Evolutionary conservation across 192 early-diverging fungal species (phyloP), one percentile per base, ranked within the genome.

Genomic region (Haplosporangium gracile): DNA sequence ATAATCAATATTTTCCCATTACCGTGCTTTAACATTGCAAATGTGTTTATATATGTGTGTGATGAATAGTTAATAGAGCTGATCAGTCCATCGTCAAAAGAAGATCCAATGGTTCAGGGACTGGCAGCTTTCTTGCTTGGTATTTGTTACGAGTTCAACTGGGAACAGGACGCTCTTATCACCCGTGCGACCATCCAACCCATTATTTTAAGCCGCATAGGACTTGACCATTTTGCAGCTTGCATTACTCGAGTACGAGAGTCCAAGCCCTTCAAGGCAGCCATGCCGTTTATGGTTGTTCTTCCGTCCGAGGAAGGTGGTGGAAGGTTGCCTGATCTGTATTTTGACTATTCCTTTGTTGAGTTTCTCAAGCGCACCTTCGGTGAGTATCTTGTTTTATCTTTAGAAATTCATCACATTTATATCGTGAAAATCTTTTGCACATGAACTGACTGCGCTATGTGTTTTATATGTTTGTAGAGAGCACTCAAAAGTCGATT

Each of bases 41-140:
- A 18, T 38, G 70, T n/a, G 16, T 16, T n/a, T 8, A 49, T 29
- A 49, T 29, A 57, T 43, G 26, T 29, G 38, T 34, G 2, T 49
- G 26, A 15, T 29, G 20, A 24, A 16, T 72, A 97, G 96, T 84
- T 99, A 39, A 96, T 98, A 22, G 96, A 97, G 83, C 93, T 97
- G 88, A 95, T 99, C 68, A 95, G 91, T 71, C 95, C 97, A 70
- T 95, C 96, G 1, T 96, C 98, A 43, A 93, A 95, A 11, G 93
- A 95, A 45, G 95, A 97, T 76, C 93, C 96, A 34, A 88, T 96
- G 55, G 94, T 97, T 0, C 98, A 99, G 89, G 98, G 98, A 13
- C 88, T 98, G 57, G 92, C 96, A 4, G 97, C 97, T 6, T 98
- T 95, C 85, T 82, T 98, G 40, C 88, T 98, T 36, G 95, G 97